These are phyloP conservation scores for Aotearoamyces nothofagi DNA, from an alignment of 2,329 filamentous ascomycete genomes.

Conservation along the genomic window DNA sequence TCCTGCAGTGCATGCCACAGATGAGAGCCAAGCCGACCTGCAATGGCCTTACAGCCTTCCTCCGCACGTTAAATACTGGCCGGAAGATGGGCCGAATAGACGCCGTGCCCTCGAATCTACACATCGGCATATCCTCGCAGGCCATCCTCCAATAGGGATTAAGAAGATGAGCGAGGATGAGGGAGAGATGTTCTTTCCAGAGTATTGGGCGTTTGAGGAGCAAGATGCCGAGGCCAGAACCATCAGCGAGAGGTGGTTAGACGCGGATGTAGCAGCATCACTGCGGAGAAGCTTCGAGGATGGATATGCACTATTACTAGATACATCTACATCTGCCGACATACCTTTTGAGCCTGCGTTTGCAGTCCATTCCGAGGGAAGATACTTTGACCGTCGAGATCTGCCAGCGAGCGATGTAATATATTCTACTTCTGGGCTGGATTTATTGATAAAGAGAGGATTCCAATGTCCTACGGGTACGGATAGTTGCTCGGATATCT, in stretches of 20 bases:
- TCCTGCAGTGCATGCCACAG: constrained; percentile 4
- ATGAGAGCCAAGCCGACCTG: constrained; percentile 7
- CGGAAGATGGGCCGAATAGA: constrained; percentile 27
- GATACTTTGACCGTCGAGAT: constrained; percentile 1
- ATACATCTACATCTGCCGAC: too few relatives aligned
- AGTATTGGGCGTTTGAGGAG: constrained; percentile 34
- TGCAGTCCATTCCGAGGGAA: constrained; percentile 2
- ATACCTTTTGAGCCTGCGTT: neutral
- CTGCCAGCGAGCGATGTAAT: neutral
- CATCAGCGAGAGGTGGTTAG: too few relatives aligned
- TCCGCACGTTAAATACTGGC: constrained; percentile 28
- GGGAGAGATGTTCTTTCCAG: constrained; percentile 58
- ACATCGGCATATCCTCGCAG: constrained; percentile 22
- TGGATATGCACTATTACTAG: too few relatives aligned
- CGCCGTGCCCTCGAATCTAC: constrained; percentile 24
- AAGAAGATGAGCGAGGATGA: constrained; percentile 58
- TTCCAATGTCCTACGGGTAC: constrained; percentile 55
- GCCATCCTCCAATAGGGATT: constrained; percentile 39
- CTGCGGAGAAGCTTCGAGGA: too few relatives aligned
- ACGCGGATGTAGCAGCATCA: too few relatives aligned
- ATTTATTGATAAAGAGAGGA: constrained; percentile 36
- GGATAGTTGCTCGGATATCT: constrained; percentile 45
- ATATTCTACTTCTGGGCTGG: constrained; percentile 15
- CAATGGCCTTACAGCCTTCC: constrained; percentile 31
- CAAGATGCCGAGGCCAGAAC: too few relatives aligned